A percentile compares a stretch with the other conserved stretches of the same genome.
These are phyloP conservation scores for Achaetomium macrosporum DNA, from an alignment of 2,329 filamentous ascomycete genomes.

Conservation along the genomic window DNA sequence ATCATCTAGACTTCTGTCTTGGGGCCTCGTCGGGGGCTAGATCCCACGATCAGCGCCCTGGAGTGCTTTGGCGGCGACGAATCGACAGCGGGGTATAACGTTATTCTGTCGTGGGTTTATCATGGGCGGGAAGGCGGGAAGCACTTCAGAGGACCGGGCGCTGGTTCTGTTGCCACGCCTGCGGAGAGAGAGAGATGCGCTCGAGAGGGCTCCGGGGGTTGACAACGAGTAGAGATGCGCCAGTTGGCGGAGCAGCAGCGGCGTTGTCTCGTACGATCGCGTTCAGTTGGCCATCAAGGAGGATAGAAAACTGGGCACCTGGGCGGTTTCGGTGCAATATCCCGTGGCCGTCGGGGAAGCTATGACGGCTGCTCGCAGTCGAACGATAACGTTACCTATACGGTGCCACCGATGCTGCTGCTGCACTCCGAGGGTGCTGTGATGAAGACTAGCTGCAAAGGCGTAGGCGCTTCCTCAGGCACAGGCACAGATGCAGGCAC, in stretches of 20 bases:
- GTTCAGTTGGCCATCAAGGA: constrained; percentile 16
- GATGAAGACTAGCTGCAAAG: background rate
- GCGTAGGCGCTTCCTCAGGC: constrained; percentile 2
- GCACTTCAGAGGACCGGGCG: constrained; percentile 1
- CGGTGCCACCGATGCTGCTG: background rate
- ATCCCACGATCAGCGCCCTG: constrained; percentile 21
- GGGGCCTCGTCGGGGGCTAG: constrained; percentile 34
- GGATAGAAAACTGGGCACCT: constrained; percentile 3
- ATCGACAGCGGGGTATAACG: constrained; percentile 7
- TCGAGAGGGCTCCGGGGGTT: background rate
- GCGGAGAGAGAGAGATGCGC: constrained; percentile 1
- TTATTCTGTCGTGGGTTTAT: constrained; percentile 16
- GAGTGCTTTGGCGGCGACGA: constrained; percentile 9
- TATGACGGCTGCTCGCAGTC: background rate
- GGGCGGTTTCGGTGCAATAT: constrained; percentile 9
- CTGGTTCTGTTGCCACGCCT: background rate
- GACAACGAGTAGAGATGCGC: background rate
- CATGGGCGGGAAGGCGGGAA: constrained; percentile 18
- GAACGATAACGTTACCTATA: background rate
- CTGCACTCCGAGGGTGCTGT: background rate
- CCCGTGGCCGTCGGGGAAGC: background rate
- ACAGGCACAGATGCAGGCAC: constrained; percentile 11
- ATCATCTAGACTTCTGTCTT: constrained; percentile 40
- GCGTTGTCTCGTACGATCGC: background rate
- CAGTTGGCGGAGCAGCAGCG: background rate